phyloP scores from a whole-genome alignment of 371 early-diverging fungal genomes.

The Mortierella polycephala region DNA sequence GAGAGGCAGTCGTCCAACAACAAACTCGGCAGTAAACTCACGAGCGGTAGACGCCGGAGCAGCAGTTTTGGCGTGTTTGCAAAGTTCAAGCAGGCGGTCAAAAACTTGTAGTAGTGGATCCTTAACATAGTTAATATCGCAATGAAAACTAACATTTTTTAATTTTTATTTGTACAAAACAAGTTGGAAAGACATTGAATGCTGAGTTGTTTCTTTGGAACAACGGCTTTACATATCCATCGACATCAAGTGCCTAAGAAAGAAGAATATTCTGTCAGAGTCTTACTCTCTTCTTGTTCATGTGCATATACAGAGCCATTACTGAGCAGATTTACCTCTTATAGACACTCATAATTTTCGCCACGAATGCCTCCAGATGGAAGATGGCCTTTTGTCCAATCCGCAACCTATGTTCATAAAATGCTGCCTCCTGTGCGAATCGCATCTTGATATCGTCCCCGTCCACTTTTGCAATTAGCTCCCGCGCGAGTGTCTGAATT shows the following conservation, averaged over 20 bases:
- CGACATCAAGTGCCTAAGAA: slow-evolving; percentile 32
- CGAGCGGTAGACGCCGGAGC: slow-evolving; percentile 7
- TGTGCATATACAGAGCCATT: background rate
- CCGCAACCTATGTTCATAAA: slow-evolving; percentile 87
- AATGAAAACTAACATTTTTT: background rate
- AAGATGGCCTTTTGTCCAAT: slow-evolving; percentile 94
- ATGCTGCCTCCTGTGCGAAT: slow-evolving; percentile 82
- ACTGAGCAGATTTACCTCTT: slow-evolving; percentile 27
- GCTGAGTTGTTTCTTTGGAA: background rate
- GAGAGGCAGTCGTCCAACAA: slow-evolving; percentile 31
- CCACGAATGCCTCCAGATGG: slow-evolving; percentile 98
- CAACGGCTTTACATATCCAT: slow-evolving; percentile 22
- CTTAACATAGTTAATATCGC: background rate
- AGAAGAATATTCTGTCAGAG: background rate
- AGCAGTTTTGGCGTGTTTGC: slow-evolving; percentile 22
- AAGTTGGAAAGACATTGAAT: background rate
- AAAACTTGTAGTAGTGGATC: slow-evolving; percentile 15
- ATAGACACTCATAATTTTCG: slow-evolving; percentile 83
- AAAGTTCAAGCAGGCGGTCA: slow-evolving; percentile 36
- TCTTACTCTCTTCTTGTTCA: background rate
- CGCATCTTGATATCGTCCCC: slow-evolving; percentile 69
- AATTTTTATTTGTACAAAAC: slow-evolving; percentile 17
- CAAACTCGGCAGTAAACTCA: background rate
- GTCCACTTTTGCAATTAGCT: slow-evolving; percentile 72
- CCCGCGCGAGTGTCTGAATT: slow-evolving; percentile 74